phyloP scores from a whole-genome alignment of 2,329 filamentous ascomycete genomes.

The Diaporthe citriasiana region DNA sequence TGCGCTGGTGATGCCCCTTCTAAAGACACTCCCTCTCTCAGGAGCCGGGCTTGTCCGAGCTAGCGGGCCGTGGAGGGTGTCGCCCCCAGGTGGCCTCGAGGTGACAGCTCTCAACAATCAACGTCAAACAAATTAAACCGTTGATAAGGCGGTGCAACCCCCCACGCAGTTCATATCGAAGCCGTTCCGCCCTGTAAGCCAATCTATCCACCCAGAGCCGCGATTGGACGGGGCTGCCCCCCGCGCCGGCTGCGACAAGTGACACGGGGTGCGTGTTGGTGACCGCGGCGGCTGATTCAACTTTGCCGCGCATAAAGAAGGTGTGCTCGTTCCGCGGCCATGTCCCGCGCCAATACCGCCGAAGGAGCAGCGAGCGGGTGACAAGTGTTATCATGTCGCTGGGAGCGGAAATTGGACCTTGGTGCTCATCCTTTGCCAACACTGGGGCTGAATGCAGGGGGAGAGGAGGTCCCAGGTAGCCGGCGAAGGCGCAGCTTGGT shows the following conservation, averaged over 20 bases:
- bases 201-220: neutral
- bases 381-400: conserved; percentile 6
- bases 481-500: conserved; percentile 22
- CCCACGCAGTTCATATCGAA: conserved; percentile 27
- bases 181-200: conserved; percentile 3
- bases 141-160: conserved; percentile 30
- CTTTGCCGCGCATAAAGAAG: conserved; percentile 9
- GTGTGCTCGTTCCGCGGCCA: conserved; percentile 21
- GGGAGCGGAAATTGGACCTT: conserved; percentile 10
- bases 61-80: conserved; percentile 24
- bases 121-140: conserved; percentile 28
- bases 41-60: conserved; percentile 10
- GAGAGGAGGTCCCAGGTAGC: neutral
- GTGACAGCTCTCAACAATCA: conserved; percentile 33
- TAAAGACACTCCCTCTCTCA: conserved; percentile 23
- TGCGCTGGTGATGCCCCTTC: neutral
- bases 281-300: conserved; percentile 30
- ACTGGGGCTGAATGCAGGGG: conserved; percentile 30
- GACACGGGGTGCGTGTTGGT: conserved; percentile 13
- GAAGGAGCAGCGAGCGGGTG: conserved; percentile 6
- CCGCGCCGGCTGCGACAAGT: neutral
- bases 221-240: conserved; percentile 12
- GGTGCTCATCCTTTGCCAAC: conserved; percentile 20
- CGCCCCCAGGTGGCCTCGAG: conserved; percentile 1
- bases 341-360: conserved; percentile 15